Conservation (phyloP, 2,329 filamentous ascomycete species). For the Arthrobotrys musiformis region DNA sequence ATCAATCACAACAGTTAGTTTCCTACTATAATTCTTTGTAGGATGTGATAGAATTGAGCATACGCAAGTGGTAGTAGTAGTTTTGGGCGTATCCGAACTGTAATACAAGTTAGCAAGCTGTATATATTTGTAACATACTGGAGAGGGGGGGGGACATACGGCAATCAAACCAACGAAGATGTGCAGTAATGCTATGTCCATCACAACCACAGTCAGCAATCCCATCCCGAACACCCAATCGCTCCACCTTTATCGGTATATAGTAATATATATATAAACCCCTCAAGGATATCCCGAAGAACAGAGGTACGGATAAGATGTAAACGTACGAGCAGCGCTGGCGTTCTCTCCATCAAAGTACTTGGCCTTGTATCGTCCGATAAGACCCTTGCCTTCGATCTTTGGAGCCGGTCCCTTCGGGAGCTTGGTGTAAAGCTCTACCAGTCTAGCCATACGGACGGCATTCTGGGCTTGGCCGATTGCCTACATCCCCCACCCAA, state of each 20-base stretch:
- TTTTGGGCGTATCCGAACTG: constrained; percentile 92
- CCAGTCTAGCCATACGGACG: constrained; percentile 95
- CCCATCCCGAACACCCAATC: constrained; percentile 55
- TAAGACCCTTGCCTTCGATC: constrained; percentile 80
- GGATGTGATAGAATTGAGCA: too few species aligned
- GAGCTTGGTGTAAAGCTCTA: constrained; percentile 98
- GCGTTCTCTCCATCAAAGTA: constrained; percentile 93
- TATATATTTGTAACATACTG: not conserved
- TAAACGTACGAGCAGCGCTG: constrained; percentile 88
- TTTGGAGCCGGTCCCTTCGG: constrained; percentile 90
- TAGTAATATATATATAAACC: not conserved
- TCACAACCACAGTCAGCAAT: constrained; percentile 11
- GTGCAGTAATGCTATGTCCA: constrained; percentile 81
- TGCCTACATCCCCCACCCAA: constrained; percentile 70
- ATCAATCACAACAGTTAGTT: constrained; percentile 45
- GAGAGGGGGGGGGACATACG: constrained; percentile 49
- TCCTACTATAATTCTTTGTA: too few species aligned
- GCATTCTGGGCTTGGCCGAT: constrained; percentile 96
- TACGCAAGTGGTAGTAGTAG: constrained; percentile 99
- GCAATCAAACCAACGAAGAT: constrained; percentile 79
- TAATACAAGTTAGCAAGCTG: constrained; percentile 7
- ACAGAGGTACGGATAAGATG: constrained; percentile 63
- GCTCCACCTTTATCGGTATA: not conserved
- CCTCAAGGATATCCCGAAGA: not conserved
- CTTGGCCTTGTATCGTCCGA: constrained; percentile 86